Evolutionary conservation across 345 rosid genomes (phyloP).

Genomic region (Boechera divaricarpa): DNA sequence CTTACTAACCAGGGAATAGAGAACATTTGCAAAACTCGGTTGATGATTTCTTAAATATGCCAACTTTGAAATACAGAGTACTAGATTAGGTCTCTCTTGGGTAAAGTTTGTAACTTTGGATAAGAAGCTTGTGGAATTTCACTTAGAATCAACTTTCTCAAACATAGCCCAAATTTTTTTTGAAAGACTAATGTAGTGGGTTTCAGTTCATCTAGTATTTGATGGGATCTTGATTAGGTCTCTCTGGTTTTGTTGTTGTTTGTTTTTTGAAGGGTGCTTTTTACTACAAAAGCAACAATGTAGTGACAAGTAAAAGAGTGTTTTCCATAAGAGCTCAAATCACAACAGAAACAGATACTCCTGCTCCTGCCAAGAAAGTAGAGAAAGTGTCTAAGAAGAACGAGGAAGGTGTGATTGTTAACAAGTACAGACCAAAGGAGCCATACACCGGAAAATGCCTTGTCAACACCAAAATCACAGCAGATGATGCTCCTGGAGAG

Average conservation of each 20-base stretch:
- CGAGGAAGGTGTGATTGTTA: slow-evolving; percentile 81
- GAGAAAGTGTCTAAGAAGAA: slow-evolving; percentile 76
- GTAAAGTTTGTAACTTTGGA: slow-evolving; percentile 26
- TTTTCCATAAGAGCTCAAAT: slow-evolving; percentile 76
- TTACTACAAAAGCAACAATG: slow-evolving; percentile 54
- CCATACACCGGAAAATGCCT: slow-evolving; percentile 87
- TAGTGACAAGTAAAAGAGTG: slow-evolving; percentile 54
- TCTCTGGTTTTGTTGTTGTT: slow-evolving; percentile 20
- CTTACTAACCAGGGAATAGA: not conserved
- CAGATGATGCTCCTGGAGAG: slow-evolving; percentile 97
- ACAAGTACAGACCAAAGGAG: slow-evolving; percentile 83
- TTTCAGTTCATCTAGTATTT: not conserved
- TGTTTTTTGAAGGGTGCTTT: slow-evolving; percentile 39
- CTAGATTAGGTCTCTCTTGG: slow-evolving; percentile 10
- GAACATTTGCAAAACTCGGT: not conserved
- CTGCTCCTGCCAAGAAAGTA: slow-evolving; percentile 67
- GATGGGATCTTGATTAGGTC: slow-evolving; percentile 18
- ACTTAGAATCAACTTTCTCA: slow-evolving; percentile 2
- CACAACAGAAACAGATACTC: slow-evolving; percentile 54
- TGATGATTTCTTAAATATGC: not conserved
- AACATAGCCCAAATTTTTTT: not conserved
- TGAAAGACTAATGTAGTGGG: slow-evolving; percentile 19
- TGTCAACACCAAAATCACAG: slow-evolving; percentile 94
- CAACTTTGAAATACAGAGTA: slow-evolving; percentile 3
- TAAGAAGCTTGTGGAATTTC: not conserved